Evolutionary conservation across 176 grass and related monocot genomes (phyloP), one percentile per base, ranked within the genome.

Genomic region (Rhynchospora pubera): DNA sequence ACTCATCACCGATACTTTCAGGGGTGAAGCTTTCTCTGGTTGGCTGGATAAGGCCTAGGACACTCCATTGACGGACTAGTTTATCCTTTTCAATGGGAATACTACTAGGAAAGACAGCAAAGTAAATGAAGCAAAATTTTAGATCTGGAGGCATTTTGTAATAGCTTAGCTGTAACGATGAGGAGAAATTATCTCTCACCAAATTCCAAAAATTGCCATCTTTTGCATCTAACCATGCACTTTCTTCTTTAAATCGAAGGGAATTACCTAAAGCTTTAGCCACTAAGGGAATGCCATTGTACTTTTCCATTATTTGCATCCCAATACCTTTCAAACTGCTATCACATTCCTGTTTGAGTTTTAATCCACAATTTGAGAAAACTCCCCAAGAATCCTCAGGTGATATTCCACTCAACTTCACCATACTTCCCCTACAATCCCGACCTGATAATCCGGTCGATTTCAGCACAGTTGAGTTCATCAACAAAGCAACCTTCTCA

Each of bases 41-140:
- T 56, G 79, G 58, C 8, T 79, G 7, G 4, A 87, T 68, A 16
- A 89, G 86, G 8, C 21, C 80, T 12, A 72, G 21, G 46, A 62
- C 30, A 14, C 52, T 57, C 84, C 88, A 89, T 48, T 89, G 80
- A 0, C 79, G 19, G 55, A 89, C 85, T 18, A 89, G 53, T 71
- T 26, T 79, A 53, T 84, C 18, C 46, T 83, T 83, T 8, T 22
- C 0, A 28, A 86, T 23, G 26, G 26, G 2, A 0, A 24, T 19
- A 53, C 70, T 78, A 79, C 86, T 84, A 19, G 62, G 57, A 34
- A 83, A 86, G 5, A 76, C 19, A 22, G 72, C 83, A 28, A 32
- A 79, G 45, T 79, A 79, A 3, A 52, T 12, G 55, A 90, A 86
- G 7, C 84, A 86, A 24, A 79, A 10, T 26, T 62, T 83, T 42